phyloP scores from a whole-genome alignment of 1,284 basidiomycete species.

The Boletus mariae region DNA sequence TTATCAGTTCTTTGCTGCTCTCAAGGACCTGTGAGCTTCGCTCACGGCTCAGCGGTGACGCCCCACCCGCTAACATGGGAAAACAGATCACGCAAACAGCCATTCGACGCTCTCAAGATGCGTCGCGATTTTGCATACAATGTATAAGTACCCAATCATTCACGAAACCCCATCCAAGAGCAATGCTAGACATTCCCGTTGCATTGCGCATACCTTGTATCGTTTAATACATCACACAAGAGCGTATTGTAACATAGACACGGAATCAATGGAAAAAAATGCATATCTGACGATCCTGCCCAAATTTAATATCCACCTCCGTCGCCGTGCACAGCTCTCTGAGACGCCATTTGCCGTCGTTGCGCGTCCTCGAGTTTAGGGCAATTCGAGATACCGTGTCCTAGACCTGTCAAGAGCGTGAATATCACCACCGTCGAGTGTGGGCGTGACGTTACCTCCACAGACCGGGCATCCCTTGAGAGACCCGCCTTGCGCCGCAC shows the following conservation, averaged over 20 bases:
- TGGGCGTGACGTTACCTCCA: slow-evolving; percentile 59
- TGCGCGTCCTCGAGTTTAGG: slow-evolving; percentile 96
- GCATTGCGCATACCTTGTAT: slow-evolving; percentile 13
- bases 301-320: slow-evolving; percentile 44
- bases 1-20: slow-evolving; percentile 15
- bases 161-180: neutral
- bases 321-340: slow-evolving; percentile 62
- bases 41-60: neutral
- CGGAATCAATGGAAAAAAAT: neutral
- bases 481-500: slow-evolving; percentile 70
- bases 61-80: neutral
- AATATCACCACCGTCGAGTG: neutral
- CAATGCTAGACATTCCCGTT: neutral
- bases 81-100: slow-evolving; percentile 7
- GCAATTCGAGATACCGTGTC: slow-evolving; percentile 91
- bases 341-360: slow-evolving; percentile 83
- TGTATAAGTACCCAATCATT: slow-evolving; percentile 8
- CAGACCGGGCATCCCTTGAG: slow-evolving; percentile 93
- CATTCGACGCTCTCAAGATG: slow-evolving; percentile 20
- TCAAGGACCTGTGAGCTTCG: slow-evolving; percentile 23
- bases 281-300: neutral
- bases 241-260: slow-evolving; percentile 14
- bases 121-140: slow-evolving; percentile 22
- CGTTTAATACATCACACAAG: neutral
- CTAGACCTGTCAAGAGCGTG: slow-evolving; percentile 58